Base-by-base conservation (phyloP, 192 early-diverging fungal genomes). In the Coemansia sp. region DNA sequence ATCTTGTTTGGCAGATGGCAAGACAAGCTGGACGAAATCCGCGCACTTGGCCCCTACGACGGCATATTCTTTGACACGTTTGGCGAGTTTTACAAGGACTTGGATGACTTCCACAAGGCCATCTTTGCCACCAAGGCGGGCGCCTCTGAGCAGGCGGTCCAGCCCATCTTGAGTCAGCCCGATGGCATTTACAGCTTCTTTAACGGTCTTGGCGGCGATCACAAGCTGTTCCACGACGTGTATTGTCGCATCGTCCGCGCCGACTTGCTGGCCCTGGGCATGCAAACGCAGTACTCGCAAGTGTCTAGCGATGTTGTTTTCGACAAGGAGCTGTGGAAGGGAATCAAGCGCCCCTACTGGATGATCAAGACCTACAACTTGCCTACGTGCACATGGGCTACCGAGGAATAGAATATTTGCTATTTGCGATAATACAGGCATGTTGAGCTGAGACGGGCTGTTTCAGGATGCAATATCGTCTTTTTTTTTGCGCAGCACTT, bases 211-310 rank as follows among this genome's bases (percentile, higher is more conserved):
- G 93, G 93, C 10, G 95, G 94, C 37, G 94, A 92, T 25, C 96
- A 98, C 78, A 85, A 89, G 66, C 94, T 98, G 71, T 99, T 99
- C 85, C 94, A 99, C 82, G 96, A 97, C 57, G 94, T 99, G 6
- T 93, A 93, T 53, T 96, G 95, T 73, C 74, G 87, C 40, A 86
- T 99, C 38, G 93, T 89, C 0, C 91, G 92, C 49, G 75, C 92
- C 1, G 96, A 99, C 71, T 73, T 98, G 71, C 67, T 70, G 25
- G 91, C 91, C 9, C 86, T 94, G 51, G 94, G 95, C 17, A 77
- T 99, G 3, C 68, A 71, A n/a, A 91, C 88, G 0, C 85, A 91
- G 69, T 96, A 85, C 65, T 77, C 89, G 17, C 86, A 90, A 43
- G 89, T 96, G 67, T 68, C 86, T 6, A 87, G 95, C 66, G 90